Evolutionary conservation across 129 eudicot genomes (phyloP).

Genomic region (Daucus carota): DNA sequence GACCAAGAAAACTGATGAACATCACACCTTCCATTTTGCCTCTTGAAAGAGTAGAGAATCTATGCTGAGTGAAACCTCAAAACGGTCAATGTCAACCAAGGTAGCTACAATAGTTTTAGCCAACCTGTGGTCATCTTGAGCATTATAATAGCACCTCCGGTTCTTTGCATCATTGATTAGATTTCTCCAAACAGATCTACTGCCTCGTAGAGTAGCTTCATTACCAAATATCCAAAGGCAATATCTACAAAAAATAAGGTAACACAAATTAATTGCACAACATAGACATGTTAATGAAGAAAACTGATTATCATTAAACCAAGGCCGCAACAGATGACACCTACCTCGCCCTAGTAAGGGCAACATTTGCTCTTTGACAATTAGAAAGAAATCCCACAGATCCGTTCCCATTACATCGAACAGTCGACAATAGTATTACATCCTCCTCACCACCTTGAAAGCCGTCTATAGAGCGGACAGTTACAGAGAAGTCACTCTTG

Average conservation of each 20-base stretch:
- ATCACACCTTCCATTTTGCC: constrained; percentile 52
- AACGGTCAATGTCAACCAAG: constrained; percentile 24
- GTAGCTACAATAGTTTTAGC: constrained; percentile 31
- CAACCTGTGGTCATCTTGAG: constrained; percentile 39
- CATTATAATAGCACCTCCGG: constrained; percentile 42
- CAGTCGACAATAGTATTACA: constrained; percentile 60
- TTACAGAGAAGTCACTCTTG: constrained; percentile 28
- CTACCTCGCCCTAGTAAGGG: constrained; percentile 70
- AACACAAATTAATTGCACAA: neutral
- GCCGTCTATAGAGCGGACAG: constrained; percentile 60
- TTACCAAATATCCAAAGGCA: constrained; percentile 70
- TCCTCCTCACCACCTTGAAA: constrained; percentile 80
- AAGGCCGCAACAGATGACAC: neutral
- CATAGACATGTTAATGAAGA: neutral
- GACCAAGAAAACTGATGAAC: neutral
- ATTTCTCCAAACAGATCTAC: constrained; percentile 55
- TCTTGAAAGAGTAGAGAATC: constrained; percentile 25
- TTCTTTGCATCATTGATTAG: constrained; percentile 48
- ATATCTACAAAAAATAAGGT: constrained; percentile 21
- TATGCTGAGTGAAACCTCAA: constrained; percentile 9
- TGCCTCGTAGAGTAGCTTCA: constrained; percentile 36
- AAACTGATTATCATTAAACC: neutral
- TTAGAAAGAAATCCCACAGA: constrained; percentile 53
- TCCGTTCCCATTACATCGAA: constrained; percentile 41
- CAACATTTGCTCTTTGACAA: constrained; percentile 55